Evolutionary conservation across 2,329 filamentous ascomycete genomes (phyloP), one percentile per base, ranked within the genome.

Genomic region (Claviceps africana): DNA sequence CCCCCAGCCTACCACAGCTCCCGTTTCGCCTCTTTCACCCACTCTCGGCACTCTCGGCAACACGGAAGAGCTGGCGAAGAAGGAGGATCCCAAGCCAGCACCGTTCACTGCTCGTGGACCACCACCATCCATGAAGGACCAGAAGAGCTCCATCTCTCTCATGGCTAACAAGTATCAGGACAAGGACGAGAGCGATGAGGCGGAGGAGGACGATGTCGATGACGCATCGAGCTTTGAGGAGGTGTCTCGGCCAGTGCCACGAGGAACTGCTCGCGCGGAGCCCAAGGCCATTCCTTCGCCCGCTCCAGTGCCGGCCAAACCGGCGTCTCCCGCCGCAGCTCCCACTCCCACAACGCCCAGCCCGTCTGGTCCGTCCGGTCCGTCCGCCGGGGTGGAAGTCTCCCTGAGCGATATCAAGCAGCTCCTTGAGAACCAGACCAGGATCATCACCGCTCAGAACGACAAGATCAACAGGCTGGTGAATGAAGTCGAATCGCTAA

Each of bases 151-250:
- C 13, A 93, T 96, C 69, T 81, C 88, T 21, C 82, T 82, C 52
- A 84, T 93, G 75, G 90, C 89, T 10, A 82, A 79, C 66, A 95
- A 87, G 68, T 96, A 87, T 69, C 85, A 88, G 60, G 89, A 95
- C 64, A 74, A 85, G 22, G 72, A 73, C 28, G 79, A 82, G 0
- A 78, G 78, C n/a, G 77, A 78, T 1, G 77, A 82, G 10, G 79
- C 78, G 1, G 77, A 81, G 11, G 78, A 78, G 21, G 77, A 80
- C 1, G 75, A 77, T 2, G 74, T 79, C 19, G 81, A 83, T 47
- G 84, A 87, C 53, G 76, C 78, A 30, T 91, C 87, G 1, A 88
- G 84, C 69, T 96, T 96, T 59, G 90, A 96, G 64, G 88, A 95
- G 64, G 77, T 93, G 33, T 68, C 84, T 33, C 88, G 88, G 64